Base-by-base conservation (phyloP, 306 rosid genomes). In the Cucurbita moschata region DNA sequence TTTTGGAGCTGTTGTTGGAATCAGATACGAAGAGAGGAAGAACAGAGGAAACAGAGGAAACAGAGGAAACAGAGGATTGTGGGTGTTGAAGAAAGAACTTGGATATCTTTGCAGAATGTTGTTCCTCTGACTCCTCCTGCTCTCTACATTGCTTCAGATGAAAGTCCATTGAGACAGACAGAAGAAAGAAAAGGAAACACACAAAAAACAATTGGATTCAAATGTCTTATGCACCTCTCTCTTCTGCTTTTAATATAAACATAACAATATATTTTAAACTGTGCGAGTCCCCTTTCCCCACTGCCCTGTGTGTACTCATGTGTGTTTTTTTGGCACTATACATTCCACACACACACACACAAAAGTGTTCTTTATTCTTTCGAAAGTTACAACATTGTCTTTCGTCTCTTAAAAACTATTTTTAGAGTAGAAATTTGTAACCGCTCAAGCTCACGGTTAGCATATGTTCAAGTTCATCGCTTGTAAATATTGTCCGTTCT, bases 61-160 rank as follows among this genome's bases (percentile, higher is more conserved):
- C 49, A 64, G 35, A 30, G 35, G 35, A 30, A 30, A 30, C 35
- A 30, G 88, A 16, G 23, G 84, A 67, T 52, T 79, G 78, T 66
- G 80, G 47, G 77, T 69, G 80, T 44, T 89, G 85, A 68, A 79
- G 76, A 35, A 81, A 75, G 51, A 92, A 92, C 84, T 85, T 91
- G 78, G 96, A 96, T 81, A 89, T 85, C 87, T 91, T 89, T 72
- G 92, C 84, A 76, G 91, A 86, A 83, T 89, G 87, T 55, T 84
- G 86, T 42, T 80, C 83, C 69, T 87, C 99, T 91, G 99, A 88
- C 96, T 88, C 96, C 69, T 77, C 75, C 85, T 90, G 95, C 85
- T 84, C 77, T 78, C 94, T 91, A 96, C 99, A 88, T 84, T 91
- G 90, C 87, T 84, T 89, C 86, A 84, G 84, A 80, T 81, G 79